Conservation (phyloP, 805 yeast species). For the Sungouiozyma ichnusensis region DNA sequence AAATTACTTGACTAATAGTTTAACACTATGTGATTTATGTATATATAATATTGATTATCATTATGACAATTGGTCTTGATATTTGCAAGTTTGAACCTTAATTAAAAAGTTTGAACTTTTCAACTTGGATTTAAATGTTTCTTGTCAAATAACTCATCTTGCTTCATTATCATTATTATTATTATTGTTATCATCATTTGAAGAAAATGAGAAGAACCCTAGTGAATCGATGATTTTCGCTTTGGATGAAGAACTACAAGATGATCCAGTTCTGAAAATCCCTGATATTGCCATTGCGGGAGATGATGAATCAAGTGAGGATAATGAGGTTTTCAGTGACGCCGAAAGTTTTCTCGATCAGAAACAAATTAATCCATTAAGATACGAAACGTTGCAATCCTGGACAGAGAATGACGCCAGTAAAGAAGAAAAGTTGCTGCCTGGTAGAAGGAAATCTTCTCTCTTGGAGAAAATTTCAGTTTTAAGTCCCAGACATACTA, state of each 20-base stretch:
- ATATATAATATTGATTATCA: too few relatives aligned
- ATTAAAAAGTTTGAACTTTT: too few relatives aligned
- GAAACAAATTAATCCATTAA: neutral
- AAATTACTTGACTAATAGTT: too few relatives aligned
- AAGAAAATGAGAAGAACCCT: too few relatives aligned
- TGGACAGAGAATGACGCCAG: neutral
- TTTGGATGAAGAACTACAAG: constrained; percentile 18
- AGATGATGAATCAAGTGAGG: neutral
- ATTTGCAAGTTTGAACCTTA: too few relatives aligned
- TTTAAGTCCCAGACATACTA: constrained; percentile 20
- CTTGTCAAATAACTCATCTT: too few relatives aligned
- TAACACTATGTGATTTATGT: too few relatives aligned
- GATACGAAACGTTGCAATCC: neutral
- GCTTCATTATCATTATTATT: too few relatives aligned
- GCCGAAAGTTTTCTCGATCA: neutral
- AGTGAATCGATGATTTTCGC: constrained; percentile 15
- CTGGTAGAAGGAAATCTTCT: constrained; percentile 24
- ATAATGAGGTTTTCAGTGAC: neutral
- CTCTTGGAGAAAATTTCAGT: constrained; percentile 22
- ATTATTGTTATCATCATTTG: too few relatives aligned
- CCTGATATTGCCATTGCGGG: neutral
- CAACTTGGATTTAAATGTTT: too few relatives aligned
- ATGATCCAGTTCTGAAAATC: neutral
- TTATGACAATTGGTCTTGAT: too few relatives aligned
- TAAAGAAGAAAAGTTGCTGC: neutral